phyloP scores from a whole-genome alignment of 129 eudicot genomes.

The Artemisia tridentata region DNA sequence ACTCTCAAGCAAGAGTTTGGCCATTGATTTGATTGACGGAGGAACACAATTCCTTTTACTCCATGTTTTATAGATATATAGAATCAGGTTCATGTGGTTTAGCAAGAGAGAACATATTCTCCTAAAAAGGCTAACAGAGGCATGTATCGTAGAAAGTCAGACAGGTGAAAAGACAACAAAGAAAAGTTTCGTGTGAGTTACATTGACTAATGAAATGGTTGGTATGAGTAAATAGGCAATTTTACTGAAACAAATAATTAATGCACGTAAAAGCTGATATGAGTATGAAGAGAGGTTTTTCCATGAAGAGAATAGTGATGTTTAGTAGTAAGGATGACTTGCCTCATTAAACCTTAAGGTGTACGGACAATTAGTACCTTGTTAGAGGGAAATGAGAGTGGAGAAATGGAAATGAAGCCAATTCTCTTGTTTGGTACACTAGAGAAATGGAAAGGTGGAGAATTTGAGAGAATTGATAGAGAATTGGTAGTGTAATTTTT shows the following conservation, averaged over 20 bases:
- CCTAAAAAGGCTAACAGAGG: background rate
- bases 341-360: constrained; percentile 18
- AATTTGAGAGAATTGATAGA: too few species aligned
- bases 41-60: background rate
- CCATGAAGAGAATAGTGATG: constrained; percentile 26
- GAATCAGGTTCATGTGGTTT: background rate
- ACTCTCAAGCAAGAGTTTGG: constrained; percentile 2
- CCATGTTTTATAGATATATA: background rate
- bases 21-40: background rate
- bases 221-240: constrained; percentile 11
- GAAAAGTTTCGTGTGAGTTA: constrained; percentile 8
- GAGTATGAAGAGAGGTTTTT: constrained; percentile 17
- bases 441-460: too few species aligned
- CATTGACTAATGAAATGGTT: background rate
- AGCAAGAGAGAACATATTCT: background rate
- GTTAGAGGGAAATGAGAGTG: too few species aligned
- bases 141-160: constrained; percentile 3
- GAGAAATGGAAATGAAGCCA: too few species aligned
- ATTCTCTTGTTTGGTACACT: too few species aligned
- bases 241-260: background rate
- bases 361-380: constrained; percentile 12
- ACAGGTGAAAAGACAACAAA: background rate
- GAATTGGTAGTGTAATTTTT: too few species aligned
- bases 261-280: constrained; percentile 2
- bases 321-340: constrained; percentile 31